Percentiles rank a stretch among this genome's conserved stretches.
Evolutionary conservation across 139 green algal genomes (phyloP).

Genomic region (Coelastrella sp.): DNA sequence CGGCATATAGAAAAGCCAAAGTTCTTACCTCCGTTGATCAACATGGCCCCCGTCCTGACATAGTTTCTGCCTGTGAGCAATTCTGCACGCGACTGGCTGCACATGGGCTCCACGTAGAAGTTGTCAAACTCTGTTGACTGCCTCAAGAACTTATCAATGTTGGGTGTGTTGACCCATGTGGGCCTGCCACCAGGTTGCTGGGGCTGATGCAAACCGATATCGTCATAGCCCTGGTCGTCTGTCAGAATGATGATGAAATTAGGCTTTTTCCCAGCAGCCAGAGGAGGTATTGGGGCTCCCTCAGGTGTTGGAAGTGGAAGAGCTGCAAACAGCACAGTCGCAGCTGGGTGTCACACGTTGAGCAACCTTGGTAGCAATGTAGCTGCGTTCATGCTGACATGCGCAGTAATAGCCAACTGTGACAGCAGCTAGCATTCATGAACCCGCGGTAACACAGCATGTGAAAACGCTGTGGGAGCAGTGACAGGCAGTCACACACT

Average conservation of each 20-base stretch:
- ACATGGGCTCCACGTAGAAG: conserved; percentile 49
- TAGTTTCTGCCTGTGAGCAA: conserved; percentile 44
- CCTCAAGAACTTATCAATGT: conserved; percentile 37
- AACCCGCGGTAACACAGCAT: too few relatives aligned
- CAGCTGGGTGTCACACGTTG: too few relatives aligned
- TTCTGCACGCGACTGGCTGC: conserved; percentile 21
- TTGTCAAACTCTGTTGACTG: conserved; percentile 42
- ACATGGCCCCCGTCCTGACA: conserved; percentile 28
- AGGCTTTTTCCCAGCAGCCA: neutral
- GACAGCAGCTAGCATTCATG: too few relatives aligned
- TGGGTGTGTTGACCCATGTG: conserved; percentile 35
- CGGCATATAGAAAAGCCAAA: too few relatives aligned
- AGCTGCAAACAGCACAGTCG: neutral
- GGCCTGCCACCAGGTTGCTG: conserved; percentile 25
- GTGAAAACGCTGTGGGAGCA: too few relatives aligned
- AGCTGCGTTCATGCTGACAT: too few relatives aligned
- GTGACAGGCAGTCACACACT: neutral
- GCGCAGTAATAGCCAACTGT: too few relatives aligned
- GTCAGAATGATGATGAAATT: conserved; percentile 44
- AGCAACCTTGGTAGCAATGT: too few relatives aligned
- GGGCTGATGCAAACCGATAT: conserved; percentile 24
- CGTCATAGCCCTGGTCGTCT: conserved; percentile 46
- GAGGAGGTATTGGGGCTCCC: conserved; percentile 1
- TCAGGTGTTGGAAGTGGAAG: neutral
- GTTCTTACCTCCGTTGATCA: conserved; percentile 40